phyloP scores from a whole-genome alignment of 2,329 filamentous ascomycete species.

The Sclerotinia minor region DNA sequence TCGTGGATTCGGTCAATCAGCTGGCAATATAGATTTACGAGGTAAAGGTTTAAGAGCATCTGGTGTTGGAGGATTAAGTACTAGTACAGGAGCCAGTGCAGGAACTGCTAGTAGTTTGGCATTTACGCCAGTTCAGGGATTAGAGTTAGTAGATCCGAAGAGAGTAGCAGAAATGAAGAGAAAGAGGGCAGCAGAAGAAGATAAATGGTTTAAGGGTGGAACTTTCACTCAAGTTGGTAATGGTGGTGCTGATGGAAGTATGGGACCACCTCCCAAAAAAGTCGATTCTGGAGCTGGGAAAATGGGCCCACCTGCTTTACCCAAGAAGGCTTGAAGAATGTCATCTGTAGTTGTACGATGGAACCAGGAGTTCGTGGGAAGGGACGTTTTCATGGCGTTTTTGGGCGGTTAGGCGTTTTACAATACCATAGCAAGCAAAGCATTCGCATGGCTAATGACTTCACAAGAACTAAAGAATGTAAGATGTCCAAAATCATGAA shows the following conservation, averaged over 20 bases:
- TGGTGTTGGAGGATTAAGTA: conserved; percentile 69
- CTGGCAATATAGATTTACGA: conserved; percentile 66
- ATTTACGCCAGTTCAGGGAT: conserved; percentile 90
- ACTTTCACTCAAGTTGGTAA: conserved; percentile 85
- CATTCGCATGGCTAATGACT: neutral
- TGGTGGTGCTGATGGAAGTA: conserved; percentile 55
- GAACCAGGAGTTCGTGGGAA: neutral
- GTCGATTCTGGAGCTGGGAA: conserved; percentile 63
- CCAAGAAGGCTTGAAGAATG: conserved; percentile 26
- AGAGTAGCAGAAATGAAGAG: conserved; percentile 81
- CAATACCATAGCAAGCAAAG: conserved; percentile 8
- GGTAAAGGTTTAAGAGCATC: conserved; percentile 73
- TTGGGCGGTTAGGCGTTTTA: neutral
- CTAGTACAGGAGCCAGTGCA: conserved; percentile 54
- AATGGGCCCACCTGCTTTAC: conserved; percentile 41
- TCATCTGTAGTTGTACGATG: neutral
- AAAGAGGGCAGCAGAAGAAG: conserved; percentile 91
- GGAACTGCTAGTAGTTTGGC: conserved; percentile 85
- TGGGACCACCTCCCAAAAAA: conserved; percentile 83
- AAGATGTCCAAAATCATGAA: neutral
- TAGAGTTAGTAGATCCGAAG: conserved; percentile 94
- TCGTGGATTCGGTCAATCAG: conserved; percentile 69
- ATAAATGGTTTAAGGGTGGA: conserved; percentile 96
- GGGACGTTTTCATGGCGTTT: neutral
- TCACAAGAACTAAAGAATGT: neutral